Evolutionary conservation across 2,329 filamentous ascomycete genomes (phyloP).

Genomic region (Xylariaceae sp.): DNA sequence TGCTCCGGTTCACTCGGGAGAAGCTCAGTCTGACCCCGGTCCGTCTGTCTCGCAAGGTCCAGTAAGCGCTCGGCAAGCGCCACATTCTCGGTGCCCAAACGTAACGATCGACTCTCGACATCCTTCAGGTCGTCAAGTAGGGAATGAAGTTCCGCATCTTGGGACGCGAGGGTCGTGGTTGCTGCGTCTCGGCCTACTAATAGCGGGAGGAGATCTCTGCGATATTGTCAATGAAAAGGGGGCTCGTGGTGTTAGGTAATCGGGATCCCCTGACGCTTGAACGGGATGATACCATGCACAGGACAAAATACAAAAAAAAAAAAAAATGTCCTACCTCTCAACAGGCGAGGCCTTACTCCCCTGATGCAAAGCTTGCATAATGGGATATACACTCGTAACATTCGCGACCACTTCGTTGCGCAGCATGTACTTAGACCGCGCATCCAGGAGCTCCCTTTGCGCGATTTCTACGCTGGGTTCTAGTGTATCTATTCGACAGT

Average conservation of each 20-base stretch:
- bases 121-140: conserved; percentile 48
- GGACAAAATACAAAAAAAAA: background rate
- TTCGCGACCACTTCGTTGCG: conserved; percentile 63
- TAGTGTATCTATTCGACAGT: conserved; percentile 33
- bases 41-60: conserved; percentile 53
- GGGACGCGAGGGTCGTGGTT: conserved; percentile 57
- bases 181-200: conserved; percentile 62
- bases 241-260: background rate
- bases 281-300: background rate
- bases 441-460: conserved; percentile 62
- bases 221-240: conserved; percentile 8
- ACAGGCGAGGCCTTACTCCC: conserved; percentile 57
- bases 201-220: conserved; percentile 60
- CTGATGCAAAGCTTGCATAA: conserved; percentile 70
- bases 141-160: conserved; percentile 48
- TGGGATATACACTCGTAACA: conserved; percentile 66
- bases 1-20: conserved; percentile 47
- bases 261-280: background rate
- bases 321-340: conserved; percentile 53
- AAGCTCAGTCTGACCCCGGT: conserved; percentile 45
- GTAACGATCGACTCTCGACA: conserved; percentile 53
- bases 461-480: conserved; percentile 42
- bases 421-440: conserved; percentile 63
- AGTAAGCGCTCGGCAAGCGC: conserved; percentile 58
- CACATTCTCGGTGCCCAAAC: conserved; percentile 54